Conservation (phyloP, 1,284 basidiomycete genomes). For the Leccinum fallax region DNA sequence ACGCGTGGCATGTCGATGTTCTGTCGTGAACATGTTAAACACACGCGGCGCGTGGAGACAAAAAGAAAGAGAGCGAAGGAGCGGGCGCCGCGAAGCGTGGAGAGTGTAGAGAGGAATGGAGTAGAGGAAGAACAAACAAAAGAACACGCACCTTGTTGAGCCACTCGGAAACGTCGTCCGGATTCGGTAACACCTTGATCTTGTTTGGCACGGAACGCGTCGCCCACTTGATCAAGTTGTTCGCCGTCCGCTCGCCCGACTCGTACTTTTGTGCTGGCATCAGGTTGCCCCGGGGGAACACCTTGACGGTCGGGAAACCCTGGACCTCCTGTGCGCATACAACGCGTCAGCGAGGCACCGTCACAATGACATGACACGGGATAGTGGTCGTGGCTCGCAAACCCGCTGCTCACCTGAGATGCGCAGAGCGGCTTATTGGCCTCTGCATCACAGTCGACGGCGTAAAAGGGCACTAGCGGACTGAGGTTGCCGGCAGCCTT, state of each 20-base stretch:
- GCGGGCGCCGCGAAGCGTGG: not conserved
- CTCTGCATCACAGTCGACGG: conserved; percentile 89
- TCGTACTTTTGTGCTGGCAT: conserved; percentile 72
- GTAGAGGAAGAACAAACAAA: not conserved
- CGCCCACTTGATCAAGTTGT: conserved; percentile 78
- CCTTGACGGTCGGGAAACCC: conserved; percentile 93
- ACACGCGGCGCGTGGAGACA: not conserved
- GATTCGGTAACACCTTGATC: conserved; percentile 63
- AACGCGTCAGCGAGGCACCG: not conserved
- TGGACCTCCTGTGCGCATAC: conserved; percentile 60
- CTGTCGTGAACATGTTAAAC: conserved; percentile 35
- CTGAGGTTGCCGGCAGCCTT: conserved; percentile 80
- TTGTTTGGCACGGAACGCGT: conserved; percentile 71
- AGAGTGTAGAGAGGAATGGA: too few species aligned
- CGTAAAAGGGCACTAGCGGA: conserved; percentile 87
- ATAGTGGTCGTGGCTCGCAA: not conserved
- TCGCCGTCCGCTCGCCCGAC: conserved; percentile 70
- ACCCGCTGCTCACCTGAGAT: conserved; percentile 57
- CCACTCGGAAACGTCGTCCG: conserved; percentile 64
- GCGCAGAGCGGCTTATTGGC: conserved; percentile 82
- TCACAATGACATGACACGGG: too few species aligned
- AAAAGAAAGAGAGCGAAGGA: not conserved
- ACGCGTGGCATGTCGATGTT: conserved; percentile 61
- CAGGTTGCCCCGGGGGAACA: conserved; percentile 76
- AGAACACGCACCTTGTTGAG: conserved; percentile 52